phyloP scores from a whole-genome alignment of 208 protist genomes.

The Leishmania lainsoni region DNA sequence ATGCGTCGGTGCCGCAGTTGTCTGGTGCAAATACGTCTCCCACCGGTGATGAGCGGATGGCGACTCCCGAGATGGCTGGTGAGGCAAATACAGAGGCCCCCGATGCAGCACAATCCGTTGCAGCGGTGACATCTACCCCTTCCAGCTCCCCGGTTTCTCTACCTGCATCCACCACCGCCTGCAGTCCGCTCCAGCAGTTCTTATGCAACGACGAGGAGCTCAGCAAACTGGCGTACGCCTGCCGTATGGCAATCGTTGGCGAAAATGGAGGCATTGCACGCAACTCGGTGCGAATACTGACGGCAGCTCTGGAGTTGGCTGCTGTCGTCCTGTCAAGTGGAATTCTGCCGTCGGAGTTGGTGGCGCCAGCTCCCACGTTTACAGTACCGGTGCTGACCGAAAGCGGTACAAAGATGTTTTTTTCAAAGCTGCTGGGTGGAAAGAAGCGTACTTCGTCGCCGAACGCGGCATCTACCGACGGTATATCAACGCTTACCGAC shows the following conservation, averaged over 20 bases:
- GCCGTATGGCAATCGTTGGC: slow-evolving; percentile 44
- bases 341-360: slow-evolving; percentile 48
- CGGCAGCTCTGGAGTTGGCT: slow-evolving; percentile 56
- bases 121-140: background rate
- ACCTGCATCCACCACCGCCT: background rate
- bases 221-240: slow-evolving; percentile 55
- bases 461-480: background rate
- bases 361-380: slow-evolving; percentile 31
- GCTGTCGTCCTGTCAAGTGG: slow-evolving; percentile 60
- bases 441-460: slow-evolving; percentile 6
- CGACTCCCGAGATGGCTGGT: background rate
- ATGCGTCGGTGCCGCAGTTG: background rate
- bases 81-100: background rate
- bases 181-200: slow-evolving; percentile 25
- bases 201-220: slow-evolving; percentile 39
- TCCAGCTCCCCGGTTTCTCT: background rate
- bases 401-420: slow-evolving; percentile 55
- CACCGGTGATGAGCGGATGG: background rate
- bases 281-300: slow-evolving; percentile 39
- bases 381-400: slow-evolving; percentile 36
- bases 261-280: slow-evolving; percentile 34
- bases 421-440: slow-evolving; percentile 56
- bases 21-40: background rate
- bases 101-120: background rate
- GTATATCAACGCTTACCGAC: background rate